Evolutionary conservation across 805 yeast genomes (phyloP).

Genomic region (Naumovozyma baii): DNA sequence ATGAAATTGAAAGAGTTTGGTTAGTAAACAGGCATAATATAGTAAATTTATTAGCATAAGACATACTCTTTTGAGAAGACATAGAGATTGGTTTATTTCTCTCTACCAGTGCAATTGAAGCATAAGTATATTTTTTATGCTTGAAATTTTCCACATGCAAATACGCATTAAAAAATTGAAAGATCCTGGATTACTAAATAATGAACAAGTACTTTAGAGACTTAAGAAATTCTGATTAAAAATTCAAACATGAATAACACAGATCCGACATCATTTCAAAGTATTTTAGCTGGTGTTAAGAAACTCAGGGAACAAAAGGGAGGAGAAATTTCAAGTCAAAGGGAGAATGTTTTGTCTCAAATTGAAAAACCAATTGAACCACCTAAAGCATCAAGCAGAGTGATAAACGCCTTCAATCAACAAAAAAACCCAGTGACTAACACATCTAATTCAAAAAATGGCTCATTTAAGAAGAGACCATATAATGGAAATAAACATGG

Average conservation of each 20-base stretch:
- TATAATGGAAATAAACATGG: slow-evolving; percentile 6
- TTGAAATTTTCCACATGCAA: background rate
- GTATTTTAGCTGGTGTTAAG: slow-evolving; percentile 61
- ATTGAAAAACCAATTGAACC: slow-evolving; percentile 1
- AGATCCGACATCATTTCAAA: slow-evolving; percentile 57
- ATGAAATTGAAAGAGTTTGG: background rate
- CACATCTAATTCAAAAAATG: slow-evolving; percentile 10
- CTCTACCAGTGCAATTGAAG: too few relatives aligned
- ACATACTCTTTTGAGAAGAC: slow-evolving; percentile 27
- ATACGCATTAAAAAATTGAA: too few relatives aligned
- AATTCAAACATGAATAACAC: slow-evolving; percentile 21
- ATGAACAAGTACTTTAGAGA: too few relatives aligned
- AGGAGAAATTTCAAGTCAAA: slow-evolving; percentile 2
- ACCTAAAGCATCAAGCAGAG: slow-evolving; percentile 1
- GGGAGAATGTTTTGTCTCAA: slow-evolving; percentile 3
- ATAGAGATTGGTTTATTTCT: too few relatives aligned
- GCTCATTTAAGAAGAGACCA: slow-evolving; percentile 5
- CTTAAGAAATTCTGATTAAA: background rate
- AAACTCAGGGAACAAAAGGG: slow-evolving; percentile 41
- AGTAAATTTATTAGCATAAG: too few relatives aligned
- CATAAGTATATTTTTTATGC: too few relatives aligned
- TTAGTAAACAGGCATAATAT: too few relatives aligned
- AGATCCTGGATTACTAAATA: too few relatives aligned
- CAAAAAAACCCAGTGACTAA: slow-evolving; percentile 11
- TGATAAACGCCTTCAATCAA: slow-evolving; percentile 15